Base-by-base conservation (phyloP, 441 rosid genomes). In the Gossypium davidsonii region DNA sequence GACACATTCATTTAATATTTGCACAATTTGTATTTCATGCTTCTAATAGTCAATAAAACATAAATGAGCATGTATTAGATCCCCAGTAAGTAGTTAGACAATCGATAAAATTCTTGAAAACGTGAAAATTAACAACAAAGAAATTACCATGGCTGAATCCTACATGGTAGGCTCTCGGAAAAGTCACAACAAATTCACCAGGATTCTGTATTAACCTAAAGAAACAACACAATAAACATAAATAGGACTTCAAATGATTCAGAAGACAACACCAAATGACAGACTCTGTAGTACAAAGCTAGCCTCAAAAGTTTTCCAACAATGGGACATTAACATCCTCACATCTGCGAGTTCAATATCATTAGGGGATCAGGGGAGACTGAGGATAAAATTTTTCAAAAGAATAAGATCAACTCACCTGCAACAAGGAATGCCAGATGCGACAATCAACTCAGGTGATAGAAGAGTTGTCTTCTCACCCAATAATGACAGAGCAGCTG, bases 81-180 rank as follows among this genome's bases (percentile, higher is more conserved):
- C 34, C 58, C 75, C 31, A 59, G 6, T 59, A 20, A 44, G 58
- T 23, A 72, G 74, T 21, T 46, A 15, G 39, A 26, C 6, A 48
- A 48, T n/a, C 74, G 31, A 51, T 61, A 65, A 67, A 48, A 55
- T 44, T 62, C 44, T 68, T 48, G 52, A 51, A 71, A 72, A 52
- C 26, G 34, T 9, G 23, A 28, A 37, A 76, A 48, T 37, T 67
- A 80, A 73, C 20, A 56, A 61, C 51, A 71, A 78, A 79, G 79
- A 76, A 78, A 80, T 88, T 92, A 96, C 99, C 98, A 15, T 96
- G 99, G 91, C 99, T 96, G 96, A 96, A 94, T 83, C 99, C 99
- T 77, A 88, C 90, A 83, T 96, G 99, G 83, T 96, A 96, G 73
- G 99, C 97, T 85, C 99, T 87, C 26, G 99, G 99, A 81, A 94